Evolutionary conservation across 2,329 filamentous ascomycete species (phyloP).

Genomic region (Parascedosporium putredinis): DNA sequence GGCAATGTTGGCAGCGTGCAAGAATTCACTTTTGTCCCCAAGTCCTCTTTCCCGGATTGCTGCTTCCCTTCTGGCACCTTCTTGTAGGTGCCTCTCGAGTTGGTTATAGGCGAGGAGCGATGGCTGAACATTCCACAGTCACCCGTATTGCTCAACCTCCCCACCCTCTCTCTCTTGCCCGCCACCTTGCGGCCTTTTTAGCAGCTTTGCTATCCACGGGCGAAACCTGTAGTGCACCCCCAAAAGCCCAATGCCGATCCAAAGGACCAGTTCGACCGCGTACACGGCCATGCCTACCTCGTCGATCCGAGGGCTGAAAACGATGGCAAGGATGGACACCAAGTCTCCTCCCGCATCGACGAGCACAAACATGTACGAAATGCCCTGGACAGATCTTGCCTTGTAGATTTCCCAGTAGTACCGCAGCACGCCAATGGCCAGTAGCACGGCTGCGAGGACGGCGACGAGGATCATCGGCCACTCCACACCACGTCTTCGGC

Average conservation of each 20-base stretch:
- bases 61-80: no score
- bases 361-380: conserved; percentile 4
- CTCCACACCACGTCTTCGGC: background rate
- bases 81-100: no score
- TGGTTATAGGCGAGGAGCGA: no score
- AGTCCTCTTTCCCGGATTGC: no score
- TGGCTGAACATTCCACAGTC: no score
- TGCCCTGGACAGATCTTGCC: conserved; percentile 5
- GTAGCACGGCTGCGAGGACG: conserved; percentile 1
- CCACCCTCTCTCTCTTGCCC: no score
- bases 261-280: conserved; percentile 4
- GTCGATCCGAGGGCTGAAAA: conserved; percentile 3
- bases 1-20: no score
- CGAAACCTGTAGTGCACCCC: conserved; percentile 3
- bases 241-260: conserved; percentile 5
- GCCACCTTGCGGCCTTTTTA: background rate
- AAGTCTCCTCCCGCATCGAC: conserved; percentile 6
- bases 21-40: no score
- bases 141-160: no score
- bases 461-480: conserved; percentile 4
- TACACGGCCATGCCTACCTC: background rate
- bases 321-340: conserved; percentile 1
- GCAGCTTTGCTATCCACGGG: background rate
- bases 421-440: conserved; percentile 1
- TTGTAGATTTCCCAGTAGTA: conserved; percentile 7